A percentile compares a stretch with the other conserved stretches of the same genome.
These are phyloP conservation scores for Populus nigra DNA, from an alignment of 345 rosid species.

Conservation along the genomic window DNA sequence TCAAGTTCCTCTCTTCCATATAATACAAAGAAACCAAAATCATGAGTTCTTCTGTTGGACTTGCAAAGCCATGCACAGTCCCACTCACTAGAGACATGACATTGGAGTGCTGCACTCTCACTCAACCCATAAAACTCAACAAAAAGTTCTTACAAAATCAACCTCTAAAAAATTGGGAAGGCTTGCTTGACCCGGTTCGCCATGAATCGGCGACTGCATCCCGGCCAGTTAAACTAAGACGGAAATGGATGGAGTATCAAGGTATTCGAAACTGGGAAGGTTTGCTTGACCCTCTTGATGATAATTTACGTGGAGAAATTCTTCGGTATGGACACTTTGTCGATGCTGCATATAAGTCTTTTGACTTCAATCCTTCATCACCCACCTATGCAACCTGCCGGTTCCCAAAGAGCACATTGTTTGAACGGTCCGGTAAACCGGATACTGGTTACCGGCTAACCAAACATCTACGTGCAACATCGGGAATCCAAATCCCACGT, in stretches of 20 bases:
- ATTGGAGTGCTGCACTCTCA: conserved; percentile 11
- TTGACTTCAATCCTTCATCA: conserved; percentile 69
- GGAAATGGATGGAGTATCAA: conserved; percentile 58
- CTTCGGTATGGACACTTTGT: conserved; percentile 83
- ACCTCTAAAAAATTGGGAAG: conserved; percentile 1
- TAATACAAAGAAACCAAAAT: neutral
- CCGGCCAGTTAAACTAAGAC: conserved; percentile 25
- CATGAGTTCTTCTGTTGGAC: conserved; percentile 26
- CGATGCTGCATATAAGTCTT: conserved; percentile 71
- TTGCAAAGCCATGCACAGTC: conserved; percentile 22
- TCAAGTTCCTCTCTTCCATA: neutral
- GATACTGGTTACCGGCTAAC: conserved; percentile 69
- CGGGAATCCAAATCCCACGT: conserved; percentile 64
- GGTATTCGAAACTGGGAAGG: conserved; percentile 65
- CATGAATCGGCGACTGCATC: neutral
- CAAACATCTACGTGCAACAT: conserved; percentile 64
- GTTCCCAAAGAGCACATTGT: conserved; percentile 50
- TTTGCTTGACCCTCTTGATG: conserved; percentile 77
- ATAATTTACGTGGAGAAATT: conserved; percentile 66
- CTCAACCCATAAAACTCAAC: conserved; percentile 16
- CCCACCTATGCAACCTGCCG: conserved; percentile 60
- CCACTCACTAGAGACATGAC: neutral
- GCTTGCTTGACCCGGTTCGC: conserved; percentile 1
- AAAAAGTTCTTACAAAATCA: conserved; percentile 2
- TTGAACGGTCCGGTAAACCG: conserved; percentile 53